Conservation (phyloP, 768 basidiomycete genomes). For the Collybiopsis luxurians region DNA sequence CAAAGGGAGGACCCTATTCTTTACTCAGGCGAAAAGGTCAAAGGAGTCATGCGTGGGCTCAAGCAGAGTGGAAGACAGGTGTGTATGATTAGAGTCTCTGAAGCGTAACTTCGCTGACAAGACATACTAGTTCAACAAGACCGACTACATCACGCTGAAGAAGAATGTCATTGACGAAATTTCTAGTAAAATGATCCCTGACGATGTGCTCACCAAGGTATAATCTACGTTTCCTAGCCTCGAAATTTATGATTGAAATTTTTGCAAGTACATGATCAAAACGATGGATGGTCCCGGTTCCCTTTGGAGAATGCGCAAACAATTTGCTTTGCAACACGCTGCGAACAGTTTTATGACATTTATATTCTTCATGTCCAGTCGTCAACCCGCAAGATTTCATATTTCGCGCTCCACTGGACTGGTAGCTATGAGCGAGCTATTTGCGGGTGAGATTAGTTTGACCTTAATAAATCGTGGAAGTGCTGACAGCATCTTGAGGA, state of each 20-base stretch:
- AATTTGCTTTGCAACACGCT: slow-evolving; percentile 89
- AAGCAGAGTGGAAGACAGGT: slow-evolving; percentile 48
- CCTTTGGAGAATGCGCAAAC: slow-evolving; percentile 96
- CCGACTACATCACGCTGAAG: slow-evolving; percentile 67
- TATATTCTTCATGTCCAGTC: slow-evolving; percentile 77
- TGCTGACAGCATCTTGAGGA: slow-evolving; percentile 23
- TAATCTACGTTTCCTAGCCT: slow-evolving; percentile 20
- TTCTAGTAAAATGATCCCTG: slow-evolving; percentile 82
- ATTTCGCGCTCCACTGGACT: slow-evolving; percentile 87
- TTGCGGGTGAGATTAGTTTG: slow-evolving; percentile 58
- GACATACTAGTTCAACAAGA: slow-evolving; percentile 49
- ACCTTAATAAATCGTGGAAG: background rate
- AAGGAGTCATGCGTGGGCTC: slow-evolving; percentile 63
- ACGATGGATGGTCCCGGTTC: slow-evolving; percentile 83
- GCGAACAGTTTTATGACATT: slow-evolving; percentile 91
- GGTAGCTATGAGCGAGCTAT: slow-evolving; percentile 89
- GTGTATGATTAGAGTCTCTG: background rate
- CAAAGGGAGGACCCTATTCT: slow-evolving; percentile 87
- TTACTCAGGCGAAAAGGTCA: slow-evolving; percentile 81
- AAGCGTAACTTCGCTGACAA: background rate
- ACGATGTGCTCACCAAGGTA: slow-evolving; percentile 82
- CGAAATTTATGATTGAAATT: slow-evolving; percentile 4
- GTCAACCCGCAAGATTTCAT: slow-evolving; percentile 82
- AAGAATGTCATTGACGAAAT: slow-evolving; percentile 91
- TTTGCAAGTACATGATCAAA: slow-evolving; percentile 79